A percentile compares a stretch with the other conserved stretches of the same genome.
phyloP scores from a whole-genome alignment of 2,329 filamentous ascomycete species.

The Reticulascus tulasneorum region DNA sequence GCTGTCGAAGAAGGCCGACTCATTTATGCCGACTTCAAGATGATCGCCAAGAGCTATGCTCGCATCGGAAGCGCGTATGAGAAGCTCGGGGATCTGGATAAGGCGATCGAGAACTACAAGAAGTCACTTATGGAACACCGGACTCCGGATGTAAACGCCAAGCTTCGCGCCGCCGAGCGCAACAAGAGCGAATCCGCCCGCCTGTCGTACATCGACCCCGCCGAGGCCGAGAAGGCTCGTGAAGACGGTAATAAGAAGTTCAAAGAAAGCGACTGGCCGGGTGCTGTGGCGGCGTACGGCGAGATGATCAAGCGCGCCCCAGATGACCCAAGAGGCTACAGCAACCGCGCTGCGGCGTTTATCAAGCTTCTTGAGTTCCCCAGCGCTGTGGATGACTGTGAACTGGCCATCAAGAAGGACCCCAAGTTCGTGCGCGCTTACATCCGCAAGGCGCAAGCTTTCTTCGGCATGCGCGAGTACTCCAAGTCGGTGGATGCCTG shows the following conservation, averaged over 20 bases:
- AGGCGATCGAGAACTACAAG: slow-evolving; percentile 86
- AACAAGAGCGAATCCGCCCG: slow-evolving; percentile 72
- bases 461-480: slow-evolving; percentile 97
- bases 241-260: slow-evolving; percentile 95
- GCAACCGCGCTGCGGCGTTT: slow-evolving; percentile 93
- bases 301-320: slow-evolving; percentile 98
- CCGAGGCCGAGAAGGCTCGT: slow-evolving; percentile 90
- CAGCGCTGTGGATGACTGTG: slow-evolving; percentile 86
- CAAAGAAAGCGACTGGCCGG: slow-evolving; percentile 94
- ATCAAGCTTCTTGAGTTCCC: slow-evolving; percentile 97
- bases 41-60: slow-evolving; percentile 96
- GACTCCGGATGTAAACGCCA: slow-evolving; percentile 87
- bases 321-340: slow-evolving; percentile 89
- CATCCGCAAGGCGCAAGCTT: slow-evolving; percentile 91
- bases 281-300: slow-evolving; percentile 85
- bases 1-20: slow-evolving; percentile 87
- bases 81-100: slow-evolving; percentile 74
- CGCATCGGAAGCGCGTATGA: slow-evolving; percentile 94
- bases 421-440: slow-evolving; percentile 92
- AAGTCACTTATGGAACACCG: slow-evolving; percentile 94
- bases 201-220: slow-evolving; percentile 81
- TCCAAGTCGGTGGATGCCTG: slow-evolving; percentile 90
- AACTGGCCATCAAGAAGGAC: slow-evolving; percentile 86
- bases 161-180: slow-evolving; percentile 88
- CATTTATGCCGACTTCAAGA: slow-evolving; percentile 94